These are phyloP conservation scores for Populus tomentosa DNA, from an alignment of 441 rosid species.

Conservation along the genomic window DNA sequence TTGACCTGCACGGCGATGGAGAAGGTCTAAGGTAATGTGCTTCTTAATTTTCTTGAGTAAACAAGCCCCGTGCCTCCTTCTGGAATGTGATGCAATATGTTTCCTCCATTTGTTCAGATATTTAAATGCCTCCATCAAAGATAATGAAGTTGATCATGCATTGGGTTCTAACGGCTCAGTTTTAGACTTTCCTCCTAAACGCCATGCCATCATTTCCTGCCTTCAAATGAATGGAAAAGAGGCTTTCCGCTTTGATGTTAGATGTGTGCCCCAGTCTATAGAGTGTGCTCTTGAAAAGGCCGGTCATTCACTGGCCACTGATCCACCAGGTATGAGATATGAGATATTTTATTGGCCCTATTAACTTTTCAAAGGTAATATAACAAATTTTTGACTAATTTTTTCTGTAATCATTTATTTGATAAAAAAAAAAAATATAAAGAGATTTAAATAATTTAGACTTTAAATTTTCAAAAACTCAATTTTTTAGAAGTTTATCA, in stretches of 20 bases:
- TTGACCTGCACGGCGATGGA: constrained; percentile 84
- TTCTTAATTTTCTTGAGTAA: background rate
- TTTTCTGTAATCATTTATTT: too few relatives aligned
- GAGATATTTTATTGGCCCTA: too few relatives aligned
- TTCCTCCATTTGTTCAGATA: constrained; percentile 48
- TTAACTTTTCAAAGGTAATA: too few relatives aligned
- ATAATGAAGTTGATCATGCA: constrained; percentile 34
- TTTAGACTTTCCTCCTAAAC: constrained; percentile 50
- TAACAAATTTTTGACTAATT: too few relatives aligned
- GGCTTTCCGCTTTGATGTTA: constrained; percentile 86
- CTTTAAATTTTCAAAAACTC: too few relatives aligned
- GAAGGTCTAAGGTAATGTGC: constrained; percentile 59
- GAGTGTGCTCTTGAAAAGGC: constrained; percentile 75
- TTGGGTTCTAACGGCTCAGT: constrained; percentile 64
- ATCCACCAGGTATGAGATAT: constrained; percentile 74
- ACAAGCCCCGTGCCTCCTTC: background rate
- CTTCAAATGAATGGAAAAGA: constrained; percentile 92
- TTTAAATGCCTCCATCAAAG: constrained; percentile 49
- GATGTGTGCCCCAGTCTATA: constrained; percentile 77
- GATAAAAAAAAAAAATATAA: too few relatives aligned
- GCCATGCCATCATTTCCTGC: constrained; percentile 48
- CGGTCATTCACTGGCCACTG: constrained; percentile 84
- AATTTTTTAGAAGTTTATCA: too few relatives aligned
- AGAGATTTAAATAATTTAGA: too few relatives aligned
- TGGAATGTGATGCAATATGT: constrained; percentile 8